Percentiles rank a stretch among this genome's conserved stretches.
Evolutionary conservation across 768 basidiomycete genomes (phyloP).

Genomic region (Tricholoma matsutake): DNA sequence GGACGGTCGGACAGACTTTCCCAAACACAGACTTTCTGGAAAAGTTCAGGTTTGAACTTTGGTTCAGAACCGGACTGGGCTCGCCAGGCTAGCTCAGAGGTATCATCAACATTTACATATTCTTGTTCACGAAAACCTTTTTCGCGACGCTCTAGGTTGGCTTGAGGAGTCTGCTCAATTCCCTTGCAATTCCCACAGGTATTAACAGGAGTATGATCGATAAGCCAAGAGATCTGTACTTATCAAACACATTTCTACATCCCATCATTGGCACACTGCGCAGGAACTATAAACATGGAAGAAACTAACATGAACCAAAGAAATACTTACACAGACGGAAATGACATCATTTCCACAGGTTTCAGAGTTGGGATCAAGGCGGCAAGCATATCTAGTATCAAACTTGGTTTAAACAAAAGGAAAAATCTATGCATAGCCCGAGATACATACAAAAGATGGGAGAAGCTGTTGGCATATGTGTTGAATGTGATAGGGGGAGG

Average conservation of each 20-base stretch:
- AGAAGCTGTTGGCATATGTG: constrained; percentile 24
- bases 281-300: background rate
- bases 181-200: too few relatives aligned
- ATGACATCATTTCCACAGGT: constrained; percentile 25
- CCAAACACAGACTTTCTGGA: too few relatives aligned
- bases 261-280: background rate
- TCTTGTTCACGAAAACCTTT: too few relatives aligned
- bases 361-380: constrained; percentile 23
- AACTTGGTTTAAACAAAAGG: background rate
- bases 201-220: too few relatives aligned
- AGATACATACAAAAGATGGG: constrained; percentile 17
- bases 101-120: too few relatives aligned
- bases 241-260: background rate
- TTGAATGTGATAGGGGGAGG: constrained; percentile 28
- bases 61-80: too few relatives aligned
- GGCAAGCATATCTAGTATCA: constrained; percentile 26
- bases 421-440: background rate
- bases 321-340: constrained; percentile 27
- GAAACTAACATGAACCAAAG: background rate
- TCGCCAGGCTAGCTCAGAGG: too few relatives aligned
- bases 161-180: too few relatives aligned
- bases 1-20: too few relatives aligned
- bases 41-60: too few relatives aligned
- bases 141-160: too few relatives aligned
- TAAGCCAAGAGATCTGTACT: too few relatives aligned